Evolutionary conservation across 2,329 filamentous ascomycete species (phyloP).

Genomic region (Aphanocladium album): DNA sequence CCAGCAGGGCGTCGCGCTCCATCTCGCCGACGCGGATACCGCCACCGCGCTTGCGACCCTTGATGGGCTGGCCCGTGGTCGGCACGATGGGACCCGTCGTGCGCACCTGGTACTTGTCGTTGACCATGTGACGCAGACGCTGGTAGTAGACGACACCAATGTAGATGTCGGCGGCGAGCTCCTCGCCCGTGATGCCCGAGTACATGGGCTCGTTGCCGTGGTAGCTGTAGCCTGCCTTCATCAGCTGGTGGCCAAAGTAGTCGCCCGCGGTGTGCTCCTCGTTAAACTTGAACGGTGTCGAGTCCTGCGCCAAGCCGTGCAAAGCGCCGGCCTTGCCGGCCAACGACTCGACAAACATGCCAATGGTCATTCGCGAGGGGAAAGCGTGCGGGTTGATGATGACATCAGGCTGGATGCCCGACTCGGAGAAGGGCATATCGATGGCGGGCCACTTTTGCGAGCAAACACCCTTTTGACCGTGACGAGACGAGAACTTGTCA

Average conservation of each 20-base stretch:
- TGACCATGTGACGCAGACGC: constrained; percentile 97
- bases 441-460: constrained; percentile 92
- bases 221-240: constrained; percentile 95
- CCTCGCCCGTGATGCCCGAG: constrained; percentile 90
- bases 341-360: constrained; percentile 97
- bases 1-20: constrained; percentile 92
- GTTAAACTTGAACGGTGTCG: constrained; percentile 89
- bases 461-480: constrained; percentile 95
- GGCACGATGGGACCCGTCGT: constrained; percentile 90
- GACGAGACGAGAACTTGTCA: constrained; percentile 97
- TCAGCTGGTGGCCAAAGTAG: constrained; percentile 93
- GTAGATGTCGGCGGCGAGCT: constrained; percentile 92
- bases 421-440: constrained; percentile 96
- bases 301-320: constrained; percentile 93
- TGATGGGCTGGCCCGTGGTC: constrained; percentile 92
- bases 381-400: constrained; percentile 99
- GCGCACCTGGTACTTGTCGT: constrained; percentile 98
- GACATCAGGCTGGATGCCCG: constrained; percentile 91
- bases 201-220: constrained; percentile 99
- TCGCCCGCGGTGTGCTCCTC: constrained; percentile 89
- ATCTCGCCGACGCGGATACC: constrained; percentile 99
- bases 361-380: constrained; percentile 98
- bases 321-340: constrained; percentile 92
- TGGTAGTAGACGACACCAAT: constrained; percentile 98
- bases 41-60: constrained; percentile 91